These are phyloP conservation scores for Pyrus bretschneideri DNA, from an alignment of 306 rosid species.

Conservation along the genomic window DNA sequence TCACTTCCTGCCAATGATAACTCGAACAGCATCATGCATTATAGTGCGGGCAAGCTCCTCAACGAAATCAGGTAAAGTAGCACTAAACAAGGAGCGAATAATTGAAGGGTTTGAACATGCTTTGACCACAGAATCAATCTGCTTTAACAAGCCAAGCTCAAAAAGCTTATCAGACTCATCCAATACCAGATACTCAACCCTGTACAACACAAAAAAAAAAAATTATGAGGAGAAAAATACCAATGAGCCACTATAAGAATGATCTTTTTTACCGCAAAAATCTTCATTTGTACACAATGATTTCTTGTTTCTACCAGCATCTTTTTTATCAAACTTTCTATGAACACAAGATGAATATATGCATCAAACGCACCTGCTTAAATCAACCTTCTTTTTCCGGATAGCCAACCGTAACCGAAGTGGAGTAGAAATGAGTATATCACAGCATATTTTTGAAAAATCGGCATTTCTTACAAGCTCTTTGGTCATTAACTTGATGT, in stretches of 20 bases:
- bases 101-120: conserved; percentile 93
- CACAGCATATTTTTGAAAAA: conserved; percentile 65
- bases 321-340: background rate
- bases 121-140: conserved; percentile 72
- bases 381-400: conserved; percentile 57
- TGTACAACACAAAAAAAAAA: conserved; percentile 31
- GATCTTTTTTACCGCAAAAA: background rate
- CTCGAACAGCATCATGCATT: conserved; percentile 96
- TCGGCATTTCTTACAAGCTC: conserved; percentile 46
- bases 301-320: background rate
- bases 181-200: conserved; percentile 83
- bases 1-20: conserved; percentile 92
- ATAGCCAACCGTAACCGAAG: conserved; percentile 61
- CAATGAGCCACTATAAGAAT: background rate
- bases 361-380: conserved; percentile 55
- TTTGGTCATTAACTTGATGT: conserved; percentile 68
- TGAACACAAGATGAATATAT: conserved; percentile 4
- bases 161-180: conserved; percentile 97
- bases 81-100: conserved; percentile 78
- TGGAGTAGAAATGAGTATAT: conserved; percentile 83
- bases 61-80: conserved; percentile 90
- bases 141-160: conserved; percentile 78
- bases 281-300: background rate
- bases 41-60: conserved; percentile 89
- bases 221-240: conserved; percentile 12